Evolutionary conservation across 192 early-diverging fungal species (phyloP), one percentile per base, ranked within the genome.

Genomic region (Coemansia umbellata): DNA sequence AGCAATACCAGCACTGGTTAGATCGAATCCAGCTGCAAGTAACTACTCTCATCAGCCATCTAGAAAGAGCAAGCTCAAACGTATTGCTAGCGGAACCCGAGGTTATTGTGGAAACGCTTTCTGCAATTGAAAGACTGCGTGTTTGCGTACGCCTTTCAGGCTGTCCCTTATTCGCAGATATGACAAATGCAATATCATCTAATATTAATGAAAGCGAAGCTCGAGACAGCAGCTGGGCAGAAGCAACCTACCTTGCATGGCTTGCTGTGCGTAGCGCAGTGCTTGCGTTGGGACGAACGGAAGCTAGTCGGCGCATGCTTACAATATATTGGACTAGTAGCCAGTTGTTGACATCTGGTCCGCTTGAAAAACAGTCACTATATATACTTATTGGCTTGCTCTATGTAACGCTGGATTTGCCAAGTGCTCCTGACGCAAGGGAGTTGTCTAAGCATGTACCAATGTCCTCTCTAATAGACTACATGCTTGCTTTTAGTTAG

Each of bases 171-270:
- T 19, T 53, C 23, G 21, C 47, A 18, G 21, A 47, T 21, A 23
- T 21, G 24, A 13, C 31, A 3, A 27, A 47, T n/a, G 36, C 23
- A 37, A 18, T 17, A 8, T 10, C 23, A n/a, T 28, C 18, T 23
- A 26, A 17, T 5, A 9, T 50, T 17, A 10, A 24, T 4, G 39
- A 39, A 10, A 15, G 37, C 21, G 19, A 39, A 7, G 19, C 31
- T 18, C 24, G n/a, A 22, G 10, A 31, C 33, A 41, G 41, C 13
- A 22, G 40, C 19, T 71, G 68, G 68, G 56, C 55, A 0, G 68
- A 71, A 11, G 26, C 45, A 0, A 64, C 68, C 8, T 60, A 55
- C 15, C 33, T 55, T 37, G 53, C 61, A 18, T 71, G 68, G 68
- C 39, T 70, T 21, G 26, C 43, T 15, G 56, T 59, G 17, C 60